Percentiles rank a stretch among this genome's conserved stretches.
Evolutionary conservation across 2,329 filamentous ascomycete species (phyloP).

Genomic region (Elsinoe necatrix): DNA sequence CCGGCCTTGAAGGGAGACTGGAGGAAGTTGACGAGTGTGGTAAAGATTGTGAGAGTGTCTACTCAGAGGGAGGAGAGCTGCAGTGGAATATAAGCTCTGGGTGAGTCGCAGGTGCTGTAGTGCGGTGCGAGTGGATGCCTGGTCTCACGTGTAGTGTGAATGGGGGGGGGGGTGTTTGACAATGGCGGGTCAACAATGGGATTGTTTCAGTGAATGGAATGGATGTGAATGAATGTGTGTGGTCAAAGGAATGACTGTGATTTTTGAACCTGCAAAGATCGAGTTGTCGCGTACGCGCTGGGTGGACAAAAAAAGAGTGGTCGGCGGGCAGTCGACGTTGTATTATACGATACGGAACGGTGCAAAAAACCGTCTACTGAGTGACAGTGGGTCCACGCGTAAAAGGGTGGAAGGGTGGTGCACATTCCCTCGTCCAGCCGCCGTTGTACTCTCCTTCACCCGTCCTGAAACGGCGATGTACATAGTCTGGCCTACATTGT

Average conservation of each 20-base stretch:
- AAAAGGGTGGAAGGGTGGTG: background rate
- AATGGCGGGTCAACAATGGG: conserved; percentile 3
- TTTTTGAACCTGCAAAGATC: conserved; percentile 16
- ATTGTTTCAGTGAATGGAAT: conserved; percentile 13
- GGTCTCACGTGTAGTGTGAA: conserved; percentile 5
- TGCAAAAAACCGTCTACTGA: background rate
- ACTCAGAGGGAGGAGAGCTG: background rate
- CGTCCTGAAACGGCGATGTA: conserved; percentile 6
- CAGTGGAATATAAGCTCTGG: background rate
- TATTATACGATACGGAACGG: conserved; percentile 3
- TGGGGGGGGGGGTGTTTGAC: background rate
- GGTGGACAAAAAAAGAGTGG: conserved; percentile 4
- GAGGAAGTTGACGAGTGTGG: background rate
- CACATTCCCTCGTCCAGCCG: conserved; percentile 12
- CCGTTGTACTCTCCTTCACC: background rate
- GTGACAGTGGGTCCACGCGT: background rate
- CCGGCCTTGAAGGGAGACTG: conserved; percentile 14
- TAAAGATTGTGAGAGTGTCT: conserved; percentile 13
- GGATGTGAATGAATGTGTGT: conserved; percentile 13
- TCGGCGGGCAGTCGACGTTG: conserved; percentile 9
- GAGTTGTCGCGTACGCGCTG: conserved; percentile 6
- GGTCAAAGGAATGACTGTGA: conserved; percentile 14
- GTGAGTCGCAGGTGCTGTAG: background rate
- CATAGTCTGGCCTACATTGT: conserved; percentile 11
- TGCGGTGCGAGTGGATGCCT: conserved; percentile 4